Evolutionary conservation across 805 yeast genomes (phyloP).

Genomic region (Monosporozyma aerobia): DNA sequence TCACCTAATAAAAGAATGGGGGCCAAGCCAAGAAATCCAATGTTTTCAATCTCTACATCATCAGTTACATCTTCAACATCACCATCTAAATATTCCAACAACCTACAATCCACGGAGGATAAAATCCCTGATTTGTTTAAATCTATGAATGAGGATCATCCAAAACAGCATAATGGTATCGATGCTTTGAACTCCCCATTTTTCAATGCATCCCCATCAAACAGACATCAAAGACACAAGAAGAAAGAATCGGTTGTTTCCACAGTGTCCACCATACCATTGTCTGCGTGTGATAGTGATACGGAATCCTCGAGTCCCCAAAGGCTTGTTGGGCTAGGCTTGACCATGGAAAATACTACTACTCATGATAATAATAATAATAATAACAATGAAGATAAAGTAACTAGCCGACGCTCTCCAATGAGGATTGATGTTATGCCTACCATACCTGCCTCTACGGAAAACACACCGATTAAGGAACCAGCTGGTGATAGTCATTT

Average conservation of each 20-base stretch:
- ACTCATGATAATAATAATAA: background rate
- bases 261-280: constrained; percentile 28
- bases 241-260: constrained; percentile 23
- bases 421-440: constrained; percentile 16
- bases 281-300: constrained; percentile 17
- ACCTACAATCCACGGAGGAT: background rate
- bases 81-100: constrained; percentile 2
- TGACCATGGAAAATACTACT: background rate
- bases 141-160: background rate
- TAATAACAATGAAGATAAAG: constrained; percentile 1
- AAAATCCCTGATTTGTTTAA: background rate
- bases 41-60: background rate
- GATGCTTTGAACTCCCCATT: constrained; percentile 5
- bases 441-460: constrained; percentile 24
- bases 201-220: constrained; percentile 3
- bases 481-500: background rate
- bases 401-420: constrained; percentile 7
- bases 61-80: constrained; percentile 6
- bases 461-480: constrained; percentile 18
- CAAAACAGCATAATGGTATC: background rate
- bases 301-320: constrained; percentile 8
- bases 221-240: constrained; percentile 8
- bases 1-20: constrained; percentile 11
- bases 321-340: constrained; percentile 7
- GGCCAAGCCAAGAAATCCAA: background rate